Evolutionary conservation across 2,329 filamentous ascomycete genomes (phyloP).

Genomic region (Trichoderma asperellum): DNA sequence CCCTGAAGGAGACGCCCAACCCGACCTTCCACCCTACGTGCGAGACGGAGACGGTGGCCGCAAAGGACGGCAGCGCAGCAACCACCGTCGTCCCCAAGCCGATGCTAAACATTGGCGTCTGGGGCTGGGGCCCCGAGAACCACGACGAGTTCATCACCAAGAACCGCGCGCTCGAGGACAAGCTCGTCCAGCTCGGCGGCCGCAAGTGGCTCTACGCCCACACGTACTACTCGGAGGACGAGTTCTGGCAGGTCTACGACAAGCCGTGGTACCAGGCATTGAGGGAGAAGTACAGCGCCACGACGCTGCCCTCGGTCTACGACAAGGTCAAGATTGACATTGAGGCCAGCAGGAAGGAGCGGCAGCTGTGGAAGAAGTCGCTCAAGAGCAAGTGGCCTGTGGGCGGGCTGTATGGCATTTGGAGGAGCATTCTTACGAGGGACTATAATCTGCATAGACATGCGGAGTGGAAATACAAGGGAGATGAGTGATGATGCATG

Average conservation of each 20-base stretch:
- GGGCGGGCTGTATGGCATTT: slow-evolving; percentile 63
- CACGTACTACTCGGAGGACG: slow-evolving; percentile 75
- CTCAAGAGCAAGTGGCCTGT: slow-evolving; percentile 58
- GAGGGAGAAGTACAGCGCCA: slow-evolving; percentile 65
- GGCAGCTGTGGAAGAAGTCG: slow-evolving; percentile 46
- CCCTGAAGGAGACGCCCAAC: slow-evolving; percentile 51
- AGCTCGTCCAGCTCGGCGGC: slow-evolving; percentile 70
- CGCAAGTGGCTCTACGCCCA: slow-evolving; percentile 90
- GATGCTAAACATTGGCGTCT: slow-evolving; percentile 71
- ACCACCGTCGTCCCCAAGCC: slow-evolving; percentile 34
- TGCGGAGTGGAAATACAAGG: slow-evolving; percentile 59
- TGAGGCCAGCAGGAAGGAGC: slow-evolving; percentile 47
- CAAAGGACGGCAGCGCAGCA: slow-evolving; percentile 29
- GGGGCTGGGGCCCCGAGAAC: slow-evolving; percentile 71
- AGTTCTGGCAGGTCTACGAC: slow-evolving; percentile 70
- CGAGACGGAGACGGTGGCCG: slow-evolving; percentile 36
- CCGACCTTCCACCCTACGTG: slow-evolving; percentile 61
- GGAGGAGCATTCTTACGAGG: slow-evolving; percentile 60
- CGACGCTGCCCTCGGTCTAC: slow-evolving; percentile 66
- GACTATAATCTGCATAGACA: slow-evolving; percentile 59
- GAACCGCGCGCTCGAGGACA: slow-evolving; percentile 73
- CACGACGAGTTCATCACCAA: slow-evolving; percentile 64
- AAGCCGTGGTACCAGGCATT: slow-evolving; percentile 64
- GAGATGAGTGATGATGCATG: slow-evolving; percentile 1
- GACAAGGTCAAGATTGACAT: slow-evolving; percentile 69